A percentile compares a stretch with the other conserved stretches of the same genome.
These are phyloP conservation scores for Fusarium pilosicola DNA, from an alignment of 2,329 filamentous ascomycete species.

Conservation along the genomic window DNA sequence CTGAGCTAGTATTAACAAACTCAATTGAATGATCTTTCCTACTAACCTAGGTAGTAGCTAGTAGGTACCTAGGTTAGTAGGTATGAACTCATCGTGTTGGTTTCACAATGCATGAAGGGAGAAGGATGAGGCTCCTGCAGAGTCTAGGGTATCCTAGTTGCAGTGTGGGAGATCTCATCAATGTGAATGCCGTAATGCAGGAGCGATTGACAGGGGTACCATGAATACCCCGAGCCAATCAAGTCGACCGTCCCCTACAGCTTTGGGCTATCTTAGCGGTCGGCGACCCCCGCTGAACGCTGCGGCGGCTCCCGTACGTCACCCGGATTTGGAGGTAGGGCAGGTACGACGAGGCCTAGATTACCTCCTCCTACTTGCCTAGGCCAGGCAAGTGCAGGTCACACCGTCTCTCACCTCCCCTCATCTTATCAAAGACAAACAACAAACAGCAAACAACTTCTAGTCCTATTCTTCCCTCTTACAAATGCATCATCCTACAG, in stretches of 20 bases:
- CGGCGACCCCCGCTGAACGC: slow-evolving; percentile 40
- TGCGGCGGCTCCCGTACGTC: slow-evolving; percentile 38
- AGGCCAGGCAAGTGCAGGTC: slow-evolving; percentile 35
- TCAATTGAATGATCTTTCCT: not conserved
- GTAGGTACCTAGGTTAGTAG: too few species aligned
- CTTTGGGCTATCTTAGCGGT: slow-evolving; percentile 35
- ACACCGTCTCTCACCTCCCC: slow-evolving; percentile 30
- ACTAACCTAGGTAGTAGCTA: too few species aligned
- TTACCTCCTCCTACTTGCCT: not conserved
- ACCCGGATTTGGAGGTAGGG: slow-evolving; percentile 27
- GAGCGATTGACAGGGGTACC: slow-evolving; percentile 21
- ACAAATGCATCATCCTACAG: not conserved
- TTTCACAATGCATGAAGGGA: not conserved
- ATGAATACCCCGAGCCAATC: slow-evolving; percentile 30
- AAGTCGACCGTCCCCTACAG: not conserved
- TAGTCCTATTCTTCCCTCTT: not conserved
- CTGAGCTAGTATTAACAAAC: not conserved
- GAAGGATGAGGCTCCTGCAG: not conserved
- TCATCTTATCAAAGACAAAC: slow-evolving; percentile 13
- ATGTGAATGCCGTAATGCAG: slow-evolving; percentile 9
- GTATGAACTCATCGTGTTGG: not conserved
- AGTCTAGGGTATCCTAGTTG: slow-evolving; percentile 26
- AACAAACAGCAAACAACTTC: not conserved
- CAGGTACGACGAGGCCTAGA: not conserved
- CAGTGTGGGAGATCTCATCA: not conserved